Evolutionary conservation across 2,329 filamentous ascomycete genomes (phyloP), one percentile per base, ranked within the genome.

Genomic region (Colletotrichum simmondsii): DNA sequence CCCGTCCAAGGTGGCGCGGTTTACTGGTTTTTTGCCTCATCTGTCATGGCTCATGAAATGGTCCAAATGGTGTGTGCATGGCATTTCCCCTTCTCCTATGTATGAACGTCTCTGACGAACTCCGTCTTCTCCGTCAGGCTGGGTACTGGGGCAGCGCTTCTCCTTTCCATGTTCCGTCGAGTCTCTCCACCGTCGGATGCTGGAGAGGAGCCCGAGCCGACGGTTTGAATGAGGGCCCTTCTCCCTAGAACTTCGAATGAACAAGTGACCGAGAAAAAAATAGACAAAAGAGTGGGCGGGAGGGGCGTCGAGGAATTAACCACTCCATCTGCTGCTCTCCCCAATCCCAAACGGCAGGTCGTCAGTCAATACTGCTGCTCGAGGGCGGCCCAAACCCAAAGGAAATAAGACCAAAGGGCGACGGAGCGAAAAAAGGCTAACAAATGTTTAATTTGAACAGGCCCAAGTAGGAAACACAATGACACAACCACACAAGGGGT

Each of bases 1-100:
- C 65, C 56, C 2, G 61, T 53, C 24, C 26, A 32, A 57, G 37
- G 68, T 71, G 68, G 68, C 68, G 64, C 64, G 68, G 64, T 37
- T 37, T 24, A 53, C 26, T 57, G 54, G 10, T 11, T 68, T 56
- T 54, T 65, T 58, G 35, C 60, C 63, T 70, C 35, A 14, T n/a
- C 32, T 65, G 32, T 14, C 26, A n/a, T 53, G 35, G 37, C 8
- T 22, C 22, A 32, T 46, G 19, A 28, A 26, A 26, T 53, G 46
- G 28, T 26, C 4, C 19, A 10, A 22, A 49, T 49, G 42, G 42
- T n/a, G 22, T 22, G n/a, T 53, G 60, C 3, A 59, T 66, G 63
- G 57, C 35, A 61, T 24, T 30, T 28, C 57, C 58, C 64, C 26
- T 65, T 49, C 26, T 22, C 42, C 19, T 49, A 8, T 8, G 12